These are phyloP conservation scores for Chlamydomonas incerta DNA, from an alignment of 139 green algal genomes.

Conservation along the genomic window DNA sequence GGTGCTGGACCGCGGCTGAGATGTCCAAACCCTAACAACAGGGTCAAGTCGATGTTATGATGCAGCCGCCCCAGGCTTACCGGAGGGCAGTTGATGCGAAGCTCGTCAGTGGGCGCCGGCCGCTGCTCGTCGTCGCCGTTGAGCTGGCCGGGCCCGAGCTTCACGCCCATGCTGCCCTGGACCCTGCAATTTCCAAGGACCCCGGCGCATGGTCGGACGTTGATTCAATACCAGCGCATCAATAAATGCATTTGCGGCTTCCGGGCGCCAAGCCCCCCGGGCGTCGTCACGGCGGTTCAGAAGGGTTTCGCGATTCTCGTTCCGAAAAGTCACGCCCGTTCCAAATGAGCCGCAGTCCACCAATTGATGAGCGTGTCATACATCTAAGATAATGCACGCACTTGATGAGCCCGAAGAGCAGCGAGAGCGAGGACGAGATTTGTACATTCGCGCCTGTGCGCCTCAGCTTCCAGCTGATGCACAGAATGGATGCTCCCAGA, in stretches of 20 bases:
- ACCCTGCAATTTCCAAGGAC: neutral
- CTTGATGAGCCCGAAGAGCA: conserved; percentile 28
- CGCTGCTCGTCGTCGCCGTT: neutral
- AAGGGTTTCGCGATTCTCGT: no score
- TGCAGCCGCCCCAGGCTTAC: neutral
- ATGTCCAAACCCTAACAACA: no score
- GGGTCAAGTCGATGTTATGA: no score
- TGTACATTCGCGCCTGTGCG: neutral
- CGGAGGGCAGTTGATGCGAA: conserved; percentile 30
- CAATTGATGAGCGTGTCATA: neutral
- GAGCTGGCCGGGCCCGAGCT: neutral
- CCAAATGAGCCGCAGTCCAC: neutral
- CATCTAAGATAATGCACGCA: neutral
- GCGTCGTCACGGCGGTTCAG: no score
- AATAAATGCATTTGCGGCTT: no score
- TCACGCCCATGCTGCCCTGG: neutral
- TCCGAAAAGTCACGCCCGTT: no score
- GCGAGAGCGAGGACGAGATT: neutral
- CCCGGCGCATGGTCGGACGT: neutral
- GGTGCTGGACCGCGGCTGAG: no score
- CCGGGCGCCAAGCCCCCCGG: no score
- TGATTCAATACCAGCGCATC: neutral
- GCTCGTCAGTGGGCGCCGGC: neutral
- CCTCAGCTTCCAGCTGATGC: neutral
- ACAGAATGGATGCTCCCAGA: no score